Evolutionary conservation across 805 yeast genomes (phyloP).

Genomic region (Starmerella riodocensis): DNA sequence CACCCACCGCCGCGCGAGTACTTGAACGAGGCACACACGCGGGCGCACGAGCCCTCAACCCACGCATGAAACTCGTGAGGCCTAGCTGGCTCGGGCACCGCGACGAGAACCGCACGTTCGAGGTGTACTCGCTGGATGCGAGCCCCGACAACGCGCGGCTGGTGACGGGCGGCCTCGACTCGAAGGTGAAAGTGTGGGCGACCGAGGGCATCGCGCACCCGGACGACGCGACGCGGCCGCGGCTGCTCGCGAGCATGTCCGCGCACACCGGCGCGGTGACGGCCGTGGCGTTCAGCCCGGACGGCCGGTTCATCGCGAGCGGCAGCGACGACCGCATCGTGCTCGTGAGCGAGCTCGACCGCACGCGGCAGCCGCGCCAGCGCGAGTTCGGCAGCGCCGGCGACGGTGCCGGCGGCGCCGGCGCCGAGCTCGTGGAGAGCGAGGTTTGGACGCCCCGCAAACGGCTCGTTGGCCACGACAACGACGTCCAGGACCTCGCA

Average conservation of each 20-base stretch:
- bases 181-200: slow-evolving; percentile 86
- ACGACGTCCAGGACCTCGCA: slow-evolving; percentile 93
- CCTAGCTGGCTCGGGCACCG: slow-evolving; percentile 55
- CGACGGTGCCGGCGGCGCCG: background rate
- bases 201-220: slow-evolving; percentile 66
- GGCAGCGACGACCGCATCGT: slow-evolving; percentile 92
- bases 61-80: slow-evolving; percentile 46
- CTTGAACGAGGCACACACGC: too few relatives aligned
- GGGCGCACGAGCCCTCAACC: background rate
- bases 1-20: too few relatives aligned
- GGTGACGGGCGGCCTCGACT: slow-evolving; percentile 91
- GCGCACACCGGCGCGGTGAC: slow-evolving; percentile 97
- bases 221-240: slow-evolving; percentile 12
- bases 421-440: slow-evolving; percentile 42
- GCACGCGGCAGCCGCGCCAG: slow-evolving; percentile 37
- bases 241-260: slow-evolving; percentile 64
- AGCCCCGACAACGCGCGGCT: slow-evolving; percentile 71
- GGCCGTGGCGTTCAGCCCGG: slow-evolving; percentile 81
- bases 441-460: slow-evolving; percentile 94
- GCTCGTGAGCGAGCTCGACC: slow-evolving; percentile 87
- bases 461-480: slow-evolving; percentile 90
- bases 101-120: slow-evolving; percentile 71
- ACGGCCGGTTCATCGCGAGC: slow-evolving; percentile 78
- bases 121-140: slow-evolving; percentile 71
- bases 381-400: slow-evolving; percentile 45